Conservation (phyloP, 345 rosid genomes). For the Populus deltoides region DNA sequence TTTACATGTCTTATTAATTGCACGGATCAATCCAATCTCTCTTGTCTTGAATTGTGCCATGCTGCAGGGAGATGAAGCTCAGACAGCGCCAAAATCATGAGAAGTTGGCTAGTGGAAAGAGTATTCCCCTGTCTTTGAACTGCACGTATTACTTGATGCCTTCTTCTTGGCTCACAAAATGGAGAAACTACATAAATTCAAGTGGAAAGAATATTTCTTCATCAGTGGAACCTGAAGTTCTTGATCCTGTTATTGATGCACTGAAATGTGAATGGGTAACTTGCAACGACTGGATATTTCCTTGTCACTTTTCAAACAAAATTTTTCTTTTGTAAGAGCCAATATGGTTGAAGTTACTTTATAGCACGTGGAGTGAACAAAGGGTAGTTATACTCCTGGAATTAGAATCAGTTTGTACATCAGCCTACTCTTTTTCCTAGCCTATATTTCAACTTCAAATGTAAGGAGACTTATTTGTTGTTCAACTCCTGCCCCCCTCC, state of each 20-base stretch:
- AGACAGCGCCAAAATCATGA: constrained; percentile 89
- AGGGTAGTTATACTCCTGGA: background rate
- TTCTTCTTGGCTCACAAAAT: constrained; percentile 70
- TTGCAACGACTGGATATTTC: constrained; percentile 5
- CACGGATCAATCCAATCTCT: background rate
- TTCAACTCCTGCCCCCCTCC: constrained; percentile 9
- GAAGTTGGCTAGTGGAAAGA: constrained; percentile 70
- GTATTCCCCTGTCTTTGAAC: constrained; percentile 48
- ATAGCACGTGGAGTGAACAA: background rate
- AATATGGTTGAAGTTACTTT: background rate
- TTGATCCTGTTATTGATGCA: constrained; percentile 51
- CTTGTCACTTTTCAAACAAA: background rate
- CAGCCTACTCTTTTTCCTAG: background rate
- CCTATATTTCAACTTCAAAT: background rate
- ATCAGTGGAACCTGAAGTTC: constrained; percentile 61
- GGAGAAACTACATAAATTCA: constrained; percentile 77
- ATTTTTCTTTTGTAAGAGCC: background rate
- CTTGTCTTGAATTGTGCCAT: constrained; percentile 32
- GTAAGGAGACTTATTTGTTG: background rate
- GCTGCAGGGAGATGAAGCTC: constrained; percentile 69
- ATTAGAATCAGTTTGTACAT: background rate
- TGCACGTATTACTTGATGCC: constrained; percentile 75
- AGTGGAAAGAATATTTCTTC: constrained; percentile 66
- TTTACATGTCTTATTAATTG: constrained; percentile 18
- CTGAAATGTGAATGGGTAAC: constrained; percentile 83